Evolutionary conservation across 139 green algal species (phyloP), one percentile per base, ranked within the genome.

Genomic region (Chlamydomonas applanata): DNA sequence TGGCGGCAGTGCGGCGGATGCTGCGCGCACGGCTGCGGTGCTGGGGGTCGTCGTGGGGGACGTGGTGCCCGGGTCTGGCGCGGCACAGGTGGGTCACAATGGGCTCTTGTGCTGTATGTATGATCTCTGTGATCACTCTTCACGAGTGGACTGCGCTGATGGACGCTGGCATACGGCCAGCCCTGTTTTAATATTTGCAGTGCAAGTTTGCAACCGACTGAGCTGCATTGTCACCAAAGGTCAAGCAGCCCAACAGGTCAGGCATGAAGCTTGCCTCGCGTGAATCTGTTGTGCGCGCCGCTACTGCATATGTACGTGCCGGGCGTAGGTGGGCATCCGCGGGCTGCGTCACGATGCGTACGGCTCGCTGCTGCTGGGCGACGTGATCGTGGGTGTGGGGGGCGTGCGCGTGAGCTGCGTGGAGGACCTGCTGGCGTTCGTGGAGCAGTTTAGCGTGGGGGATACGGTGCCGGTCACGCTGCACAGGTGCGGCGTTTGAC

Each of bases 381-480:
- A 75, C 24, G 73, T 75, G 4, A 76, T 80, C 61, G 73, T 76
- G 24, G 79, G 73, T 25, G 71, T 93, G 24, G 82, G 88, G 25
- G 85, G 84, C 30, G 71, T 78, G 57, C 53, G 63, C 1, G 80
- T 94, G 36, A 78, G 73, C 32, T 64, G 67, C 17, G 79, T 91
- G 53, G 80, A 82, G 1, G 87, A 92, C 46, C 74, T 94, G 35
- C 85, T 91, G 53, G 79, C 75, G 35, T 73, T 63, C 1, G 82
- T 94, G 54, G 89, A 94, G 60, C 75, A 83, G 25, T 86, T 86
- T 61, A 73, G 81, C 22, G 64, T 84, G 30, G 80, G 87, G 4
- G 62, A 69, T 33, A 29, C 22, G 33, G 62, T 69, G 62, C 62
- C 62, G 11, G 17, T 69, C 62, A 69, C 32, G 3, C 3, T 69